Evolutionary conservation across 495 filamentous ascomycete genomes (phyloP).

Genomic region (Hyaloscypha bicolor): DNA sequence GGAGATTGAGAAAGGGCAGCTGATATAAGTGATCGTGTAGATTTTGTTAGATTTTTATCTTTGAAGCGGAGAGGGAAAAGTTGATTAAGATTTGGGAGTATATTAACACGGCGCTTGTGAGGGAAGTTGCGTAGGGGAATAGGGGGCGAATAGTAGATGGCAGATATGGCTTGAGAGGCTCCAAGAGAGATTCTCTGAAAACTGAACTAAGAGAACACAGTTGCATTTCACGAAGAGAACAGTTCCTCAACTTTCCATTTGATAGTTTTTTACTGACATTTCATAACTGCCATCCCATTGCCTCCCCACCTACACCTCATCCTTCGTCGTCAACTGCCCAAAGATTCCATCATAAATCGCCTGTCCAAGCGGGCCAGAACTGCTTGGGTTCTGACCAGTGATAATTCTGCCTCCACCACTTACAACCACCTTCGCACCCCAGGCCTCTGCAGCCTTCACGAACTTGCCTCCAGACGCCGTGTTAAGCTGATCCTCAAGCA

Average conservation of each 20-base stretch:
- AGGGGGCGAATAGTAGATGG: too few species aligned
- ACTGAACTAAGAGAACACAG: too few species aligned
- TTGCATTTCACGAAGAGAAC: too few species aligned
- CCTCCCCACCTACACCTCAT: constrained; percentile 17
- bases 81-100: constrained; percentile 6
- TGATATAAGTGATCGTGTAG: background rate
- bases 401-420: constrained; percentile 61
- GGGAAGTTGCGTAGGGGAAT: constrained; percentile 4
- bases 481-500: constrained; percentile 62
- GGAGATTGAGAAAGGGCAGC: background rate
- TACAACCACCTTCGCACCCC: constrained; percentile 57
- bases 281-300: background rate
- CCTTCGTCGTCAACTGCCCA: constrained; percentile 21
- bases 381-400: constrained; percentile 76
- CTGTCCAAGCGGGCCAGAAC: constrained; percentile 56
- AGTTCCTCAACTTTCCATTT: too few species aligned
- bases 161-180: too few species aligned
- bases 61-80: constrained; percentile 7
- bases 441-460: constrained; percentile 59
- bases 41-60: constrained; percentile 2
- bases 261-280: too few species aligned
- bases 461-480: constrained; percentile 52
- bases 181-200: too few species aligned
- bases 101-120: constrained; percentile 12
- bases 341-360: constrained; percentile 25